Percentiles rank a stretch among this genome's conserved stretches.
phyloP scores from a whole-genome alignment of 2,329 filamentous ascomycete species.

The Talaromyces verruculosus region DNA sequence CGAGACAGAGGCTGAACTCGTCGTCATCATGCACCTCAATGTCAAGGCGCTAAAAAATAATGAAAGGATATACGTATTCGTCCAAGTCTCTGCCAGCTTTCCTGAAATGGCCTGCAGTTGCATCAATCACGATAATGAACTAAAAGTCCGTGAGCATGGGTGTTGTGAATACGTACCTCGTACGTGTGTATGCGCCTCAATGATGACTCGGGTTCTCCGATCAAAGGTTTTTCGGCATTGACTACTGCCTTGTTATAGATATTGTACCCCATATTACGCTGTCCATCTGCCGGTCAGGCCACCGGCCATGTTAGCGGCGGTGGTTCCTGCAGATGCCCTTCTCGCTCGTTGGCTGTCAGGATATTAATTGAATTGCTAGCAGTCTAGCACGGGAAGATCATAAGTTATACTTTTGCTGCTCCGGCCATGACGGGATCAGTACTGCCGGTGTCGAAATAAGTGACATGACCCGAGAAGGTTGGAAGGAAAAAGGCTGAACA shows the following conservation, averaged over 20 bases:
- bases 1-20: neutral
- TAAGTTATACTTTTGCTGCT: neutral
- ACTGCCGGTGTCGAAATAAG: neutral
- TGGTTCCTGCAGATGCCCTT: conserved; percentile 14
- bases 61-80: neutral
- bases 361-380: neutral
- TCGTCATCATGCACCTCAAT: conserved; percentile 1
- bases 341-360: neutral
- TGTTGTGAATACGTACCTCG: neutral
- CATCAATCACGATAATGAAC: neutral
- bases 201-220: neutral
- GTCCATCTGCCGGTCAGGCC: conserved; percentile 3
- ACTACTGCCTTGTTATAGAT: neutral
- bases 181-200: neutral
- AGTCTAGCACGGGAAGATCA: neutral
- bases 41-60: neutral
- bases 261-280: neutral
- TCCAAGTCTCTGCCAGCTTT: neutral
- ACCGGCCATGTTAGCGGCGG: neutral
- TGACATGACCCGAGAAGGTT: conserved; percentile 4
- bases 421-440: neutral
- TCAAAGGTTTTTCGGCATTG: neutral
- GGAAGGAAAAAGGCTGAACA: conserved; percentile 1
- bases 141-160: neutral
- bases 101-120: neutral